These are phyloP conservation scores for Syzygium aromaticum DNA, from an alignment of 345 rosid genomes.

Conservation along the genomic window DNA sequence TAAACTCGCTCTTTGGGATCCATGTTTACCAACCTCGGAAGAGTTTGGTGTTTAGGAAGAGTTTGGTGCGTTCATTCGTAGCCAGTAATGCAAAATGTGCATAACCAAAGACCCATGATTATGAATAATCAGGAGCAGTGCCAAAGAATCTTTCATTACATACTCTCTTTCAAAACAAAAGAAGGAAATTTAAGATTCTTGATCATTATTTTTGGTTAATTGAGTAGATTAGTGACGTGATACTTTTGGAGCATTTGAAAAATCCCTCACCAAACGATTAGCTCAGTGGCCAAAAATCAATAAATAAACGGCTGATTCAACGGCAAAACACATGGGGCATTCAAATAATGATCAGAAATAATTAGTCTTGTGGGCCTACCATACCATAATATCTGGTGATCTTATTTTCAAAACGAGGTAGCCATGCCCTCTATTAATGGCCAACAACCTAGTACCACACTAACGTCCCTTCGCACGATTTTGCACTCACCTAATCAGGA, in stretches of 20 bases:
- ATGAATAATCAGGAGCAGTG: background rate
- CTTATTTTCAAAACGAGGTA: background rate
- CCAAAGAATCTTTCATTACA: background rate
- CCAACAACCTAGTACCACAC: conserved; percentile 55
- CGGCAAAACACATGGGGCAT: background rate
- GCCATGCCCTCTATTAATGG: conserved; percentile 20
- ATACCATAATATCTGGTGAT: background rate
- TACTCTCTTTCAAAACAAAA: background rate
- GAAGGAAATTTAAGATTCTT: background rate
- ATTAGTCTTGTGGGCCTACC: background rate
- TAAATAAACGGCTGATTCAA: background rate
- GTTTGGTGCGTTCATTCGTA: background rate
- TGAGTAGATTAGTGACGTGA: background rate
- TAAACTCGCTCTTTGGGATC: background rate
- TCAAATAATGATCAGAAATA: background rate
- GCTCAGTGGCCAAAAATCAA: background rate
- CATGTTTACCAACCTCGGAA: background rate
- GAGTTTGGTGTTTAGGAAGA: background rate
- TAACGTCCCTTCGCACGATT: conserved; percentile 3
- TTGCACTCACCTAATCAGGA: background rate
- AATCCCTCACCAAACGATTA: background rate
- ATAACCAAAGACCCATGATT: background rate
- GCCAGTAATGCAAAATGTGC: background rate
- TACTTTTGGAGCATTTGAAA: background rate
- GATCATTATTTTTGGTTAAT: background rate